Base-by-base conservation (phyloP, 2,329 filamentous ascomycete species). In the Aspergillus costaricaensis region DNA sequence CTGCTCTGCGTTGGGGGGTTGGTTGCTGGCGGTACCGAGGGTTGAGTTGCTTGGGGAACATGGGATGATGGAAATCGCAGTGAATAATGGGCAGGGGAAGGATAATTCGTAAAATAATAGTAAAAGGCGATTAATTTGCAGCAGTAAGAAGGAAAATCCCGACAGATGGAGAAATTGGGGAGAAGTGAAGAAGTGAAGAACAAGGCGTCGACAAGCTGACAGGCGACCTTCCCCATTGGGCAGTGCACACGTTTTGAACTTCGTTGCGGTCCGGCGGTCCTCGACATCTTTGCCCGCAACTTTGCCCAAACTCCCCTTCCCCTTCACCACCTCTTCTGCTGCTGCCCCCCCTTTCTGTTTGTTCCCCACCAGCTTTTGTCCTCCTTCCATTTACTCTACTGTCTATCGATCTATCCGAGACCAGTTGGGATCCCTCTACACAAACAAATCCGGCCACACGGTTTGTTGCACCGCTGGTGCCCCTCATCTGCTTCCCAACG, bases 171-270 rank as follows among this genome's bases (percentile, higher is more conserved):
- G 5, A 30, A 17, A 10, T 12, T 27, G n/a, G 15, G 15, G n/a
- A 9, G 21, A 27, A 14, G 7, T 8, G 14, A 30, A 15, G 6
- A 32, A n/a, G 25, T n/a, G 27, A 32, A 32, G 25, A 50, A 12
- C 19, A 21, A 30, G 6, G 15, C 19, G 47, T 25, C 17, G 23
- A 49, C 19, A 32, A 19, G 23, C 36, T 43, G 50, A 9, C 30
- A 49, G 43, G 57, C 21, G 55, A 55, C 25, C 60, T 63, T 59
- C 65, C 62, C 57, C 30, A 63, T 66, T 62, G 32, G 65, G 65
- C 52, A 62, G 55, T 58, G 41, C 56, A 39, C 52, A 43, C 38
- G 52, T 43, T 55, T 44, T 56, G 48, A 52, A n/a, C 32, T 58
- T 48, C 44, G 43, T 44, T 27, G 27, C 48, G 55, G 43, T 48